Base-by-base conservation (phyloP, 768 basidiomycete species). In the Epithele typhae region DNA sequence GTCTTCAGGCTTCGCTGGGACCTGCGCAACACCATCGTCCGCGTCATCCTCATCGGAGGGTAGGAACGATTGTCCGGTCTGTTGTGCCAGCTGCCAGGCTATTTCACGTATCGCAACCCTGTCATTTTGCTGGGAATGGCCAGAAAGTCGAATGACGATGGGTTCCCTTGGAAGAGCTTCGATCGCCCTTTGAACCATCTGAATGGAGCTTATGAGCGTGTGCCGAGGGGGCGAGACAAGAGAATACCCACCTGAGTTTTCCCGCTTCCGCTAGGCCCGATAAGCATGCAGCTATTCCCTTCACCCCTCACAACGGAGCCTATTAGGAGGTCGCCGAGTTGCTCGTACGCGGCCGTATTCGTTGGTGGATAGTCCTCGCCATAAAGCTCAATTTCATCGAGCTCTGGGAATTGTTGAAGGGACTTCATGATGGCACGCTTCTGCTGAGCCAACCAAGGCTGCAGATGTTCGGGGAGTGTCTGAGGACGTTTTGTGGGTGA, bases 91-190 rank as follows among this genome's bases (percentile, higher is more conserved):
- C 59, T 99, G 96, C 40, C 82, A 70, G 0, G 91, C 92, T 53
- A 98, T 88, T 64, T 96, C 92, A 10, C 87, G 81, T 62, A 98
- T 78, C n/a, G 96, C 96, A 10, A 90, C 70, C 25, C 87, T 77
- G 62, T 98, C 96, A 24, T 82, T 91, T 23, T 74, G 77, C 55
- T 98, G 93, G 1, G 82, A 76, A 66, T 90, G 81, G 0, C 93
- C 96, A 18, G 87, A 90, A 2, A 99, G 73, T 1, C 85, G 81
- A 37, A 99, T 73, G 37, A 92, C 63, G 46, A 95, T 82, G 0
- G 88, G 84, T 36, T 70, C 66, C 6, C 62, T 63, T 5, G 72
- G 55, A 8, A 84, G 57, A 1, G 68, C 52, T 14, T 67, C 53
- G 25, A 92, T 63, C 34, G 78, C 82, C 37, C 67, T 63, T 45